A percentile compares a stretch with the other conserved stretches of the same genome.
Evolutionary conservation across 306 rosid species (phyloP).

Genomic region (Prunus mume): DNA sequence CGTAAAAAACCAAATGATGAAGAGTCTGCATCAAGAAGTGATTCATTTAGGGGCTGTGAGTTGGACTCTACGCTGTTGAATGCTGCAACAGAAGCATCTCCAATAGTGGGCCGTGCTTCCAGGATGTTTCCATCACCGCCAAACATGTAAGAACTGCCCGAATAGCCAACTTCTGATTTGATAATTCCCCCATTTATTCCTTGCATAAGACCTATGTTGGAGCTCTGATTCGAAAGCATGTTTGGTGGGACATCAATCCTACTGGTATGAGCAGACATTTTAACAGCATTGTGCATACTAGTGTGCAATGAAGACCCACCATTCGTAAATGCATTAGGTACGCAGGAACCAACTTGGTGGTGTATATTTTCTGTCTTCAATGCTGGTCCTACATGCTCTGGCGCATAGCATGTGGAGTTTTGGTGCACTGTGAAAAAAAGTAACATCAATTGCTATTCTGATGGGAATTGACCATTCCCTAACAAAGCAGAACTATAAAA

Average conservation of each 20-base stretch:
- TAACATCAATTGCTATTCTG: background rate
- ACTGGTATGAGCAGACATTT: conserved; percentile 52
- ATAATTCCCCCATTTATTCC: conserved; percentile 73
- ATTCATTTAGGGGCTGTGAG: conserved; percentile 52
- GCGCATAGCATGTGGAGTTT: conserved; percentile 56
- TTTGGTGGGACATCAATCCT: conserved; percentile 59
- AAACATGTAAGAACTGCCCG: conserved; percentile 61
- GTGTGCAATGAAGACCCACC: conserved; percentile 64
- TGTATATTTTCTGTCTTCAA: conserved; percentile 68
- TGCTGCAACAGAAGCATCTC: conserved; percentile 60
- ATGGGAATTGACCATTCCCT: background rate
- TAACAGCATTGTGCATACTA: conserved; percentile 54
- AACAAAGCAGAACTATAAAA: background rate
- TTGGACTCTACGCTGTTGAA: conserved; percentile 55
- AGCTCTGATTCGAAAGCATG: conserved; percentile 50
- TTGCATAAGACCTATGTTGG: conserved; percentile 66
- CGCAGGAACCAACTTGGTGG: conserved; percentile 53
- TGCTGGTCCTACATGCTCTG: conserved; percentile 46
- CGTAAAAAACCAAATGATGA: conserved; percentile 67
- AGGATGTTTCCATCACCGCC: conserved; percentile 58
- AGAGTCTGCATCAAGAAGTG: conserved; percentile 54
- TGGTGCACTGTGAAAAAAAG: conserved; percentile 56
- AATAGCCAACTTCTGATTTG: conserved; percentile 73
- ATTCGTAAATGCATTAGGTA: conserved; percentile 57
- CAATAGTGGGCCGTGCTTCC: conserved; percentile 55